Conservation (phyloP, 345 rosid genomes). For the Angophora floribunda region DNA sequence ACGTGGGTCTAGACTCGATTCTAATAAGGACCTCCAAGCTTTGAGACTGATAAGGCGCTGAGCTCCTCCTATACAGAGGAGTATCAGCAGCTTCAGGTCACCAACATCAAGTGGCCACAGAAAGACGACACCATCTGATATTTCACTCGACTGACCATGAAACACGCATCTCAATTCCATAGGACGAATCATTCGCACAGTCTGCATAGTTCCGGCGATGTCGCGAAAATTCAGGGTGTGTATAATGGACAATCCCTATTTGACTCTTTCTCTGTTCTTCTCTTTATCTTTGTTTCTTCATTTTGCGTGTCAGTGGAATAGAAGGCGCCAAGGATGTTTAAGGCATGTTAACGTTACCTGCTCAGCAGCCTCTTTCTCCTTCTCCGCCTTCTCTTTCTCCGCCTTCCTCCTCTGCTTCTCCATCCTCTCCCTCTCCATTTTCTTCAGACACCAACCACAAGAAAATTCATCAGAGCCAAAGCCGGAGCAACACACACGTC, state of each 20-base stretch:
- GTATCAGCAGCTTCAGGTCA: not conserved
- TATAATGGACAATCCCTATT: not conserved
- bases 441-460: slow-evolving; percentile 22
- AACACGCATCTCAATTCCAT: not conserved
- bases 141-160: not conserved
- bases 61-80: not conserved
- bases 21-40: not conserved
- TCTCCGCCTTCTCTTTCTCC: slow-evolving; percentile 42
- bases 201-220: not conserved
- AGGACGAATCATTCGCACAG: not conserved
- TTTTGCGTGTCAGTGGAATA: too few species aligned
- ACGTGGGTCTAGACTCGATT: not conserved
- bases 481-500: not conserved
- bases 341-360: slow-evolving; percentile 34
- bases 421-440: slow-evolving; percentile 75
- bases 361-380: slow-evolving; percentile 37
- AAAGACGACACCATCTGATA: not conserved
- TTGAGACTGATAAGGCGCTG: rapidly evolving
- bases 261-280: not conserved
- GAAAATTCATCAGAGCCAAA: not conserved
- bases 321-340: not conserved
- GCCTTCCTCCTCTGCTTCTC: slow-evolving; percentile 58
- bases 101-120: not conserved
- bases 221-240: not conserved
- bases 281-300: not conserved